Percentiles rank a stretch among this genome's conserved stretches.
These are phyloP conservation scores for Purpureocillium lavendulum DNA, from an alignment of 2,329 filamentous ascomycete genomes.

Conservation along the genomic window DNA sequence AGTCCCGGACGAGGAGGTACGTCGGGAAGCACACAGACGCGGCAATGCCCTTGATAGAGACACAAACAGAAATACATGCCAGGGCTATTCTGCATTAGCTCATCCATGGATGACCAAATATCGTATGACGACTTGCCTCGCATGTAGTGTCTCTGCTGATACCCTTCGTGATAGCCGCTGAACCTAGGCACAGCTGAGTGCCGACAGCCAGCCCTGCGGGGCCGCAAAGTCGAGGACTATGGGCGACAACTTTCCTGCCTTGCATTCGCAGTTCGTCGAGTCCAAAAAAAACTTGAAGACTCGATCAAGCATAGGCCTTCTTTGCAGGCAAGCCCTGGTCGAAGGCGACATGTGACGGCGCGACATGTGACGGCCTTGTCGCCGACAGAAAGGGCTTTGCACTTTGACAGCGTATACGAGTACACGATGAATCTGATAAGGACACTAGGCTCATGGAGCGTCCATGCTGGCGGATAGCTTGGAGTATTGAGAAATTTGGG, in stretches of 20 bases:
- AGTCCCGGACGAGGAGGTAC: not conserved
- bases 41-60: not conserved
- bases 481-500: not conserved
- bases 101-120: not conserved
- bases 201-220: slow-evolving; percentile 31
- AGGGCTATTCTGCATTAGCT: not conserved
- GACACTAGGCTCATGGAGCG: not conserved
- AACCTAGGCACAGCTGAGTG: not conserved
- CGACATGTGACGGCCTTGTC: too few relatives aligned
- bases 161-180: not conserved
- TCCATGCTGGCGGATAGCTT: not conserved
- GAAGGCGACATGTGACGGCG: not conserved
- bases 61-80: not conserved
- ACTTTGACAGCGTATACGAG: not conserved
- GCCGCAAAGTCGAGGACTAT: slow-evolving; percentile 21
- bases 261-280: not conserved
- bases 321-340: not conserved
- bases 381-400: not conserved
- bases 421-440: not conserved
- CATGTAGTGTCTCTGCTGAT: not conserved
- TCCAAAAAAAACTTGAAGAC: not conserved
- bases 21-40: not conserved
- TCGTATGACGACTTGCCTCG: not conserved
- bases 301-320: not conserved
- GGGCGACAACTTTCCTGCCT: not conserved